Evolutionary conservation across 495 filamentous ascomycete species (phyloP).

Genomic region (Hyaloscypha hepaticicola): DNA sequence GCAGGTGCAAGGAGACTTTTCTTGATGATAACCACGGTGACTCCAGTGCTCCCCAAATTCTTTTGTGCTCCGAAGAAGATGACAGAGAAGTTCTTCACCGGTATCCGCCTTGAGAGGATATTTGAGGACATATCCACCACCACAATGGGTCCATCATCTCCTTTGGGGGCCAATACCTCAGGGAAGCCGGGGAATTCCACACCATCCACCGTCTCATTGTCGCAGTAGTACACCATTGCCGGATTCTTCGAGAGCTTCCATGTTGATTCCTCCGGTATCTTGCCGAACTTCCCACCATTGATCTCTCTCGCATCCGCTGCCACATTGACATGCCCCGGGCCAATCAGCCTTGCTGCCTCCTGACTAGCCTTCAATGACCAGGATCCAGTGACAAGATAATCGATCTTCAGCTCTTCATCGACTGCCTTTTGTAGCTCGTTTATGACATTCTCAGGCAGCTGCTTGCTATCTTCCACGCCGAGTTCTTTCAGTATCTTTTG

Average conservation of each 20-base stretch:
- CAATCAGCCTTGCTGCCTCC: slow-evolving; percentile 75
- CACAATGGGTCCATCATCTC: slow-evolving; percentile 58
- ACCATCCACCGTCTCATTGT: slow-evolving; percentile 93
- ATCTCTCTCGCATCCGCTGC: slow-evolving; percentile 65
- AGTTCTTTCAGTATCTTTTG: slow-evolving; percentile 40
- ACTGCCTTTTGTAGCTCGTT: slow-evolving; percentile 61
- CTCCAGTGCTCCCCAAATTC: slow-evolving; percentile 66
- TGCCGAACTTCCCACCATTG: slow-evolving; percentile 85
- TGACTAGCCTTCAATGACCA: slow-evolving; percentile 93
- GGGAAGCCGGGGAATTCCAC: slow-evolving; percentile 90
- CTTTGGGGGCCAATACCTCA: slow-evolving; percentile 44
- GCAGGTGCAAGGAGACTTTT: slow-evolving; percentile 71
- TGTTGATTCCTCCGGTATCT: slow-evolving; percentile 68
- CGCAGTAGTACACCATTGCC: slow-evolving; percentile 88
- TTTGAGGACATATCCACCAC: slow-evolving; percentile 88
- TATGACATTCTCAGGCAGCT: slow-evolving; percentile 46
- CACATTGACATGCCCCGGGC: slow-evolving; percentile 76
- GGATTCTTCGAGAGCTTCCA: slow-evolving; percentile 76
- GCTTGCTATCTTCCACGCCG: slow-evolving; percentile 39
- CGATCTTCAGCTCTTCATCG: slow-evolving; percentile 66
- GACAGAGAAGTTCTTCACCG: slow-evolving; percentile 65
- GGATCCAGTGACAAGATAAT: slow-evolving; percentile 90
- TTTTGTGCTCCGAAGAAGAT: slow-evolving; percentile 88
- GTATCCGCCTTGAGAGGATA: slow-evolving; percentile 61
- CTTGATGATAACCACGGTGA: slow-evolving; percentile 79